Conservation (phyloP, 2,329 filamentous ascomycete genomes). For the Fusarium mangiferae region DNA sequence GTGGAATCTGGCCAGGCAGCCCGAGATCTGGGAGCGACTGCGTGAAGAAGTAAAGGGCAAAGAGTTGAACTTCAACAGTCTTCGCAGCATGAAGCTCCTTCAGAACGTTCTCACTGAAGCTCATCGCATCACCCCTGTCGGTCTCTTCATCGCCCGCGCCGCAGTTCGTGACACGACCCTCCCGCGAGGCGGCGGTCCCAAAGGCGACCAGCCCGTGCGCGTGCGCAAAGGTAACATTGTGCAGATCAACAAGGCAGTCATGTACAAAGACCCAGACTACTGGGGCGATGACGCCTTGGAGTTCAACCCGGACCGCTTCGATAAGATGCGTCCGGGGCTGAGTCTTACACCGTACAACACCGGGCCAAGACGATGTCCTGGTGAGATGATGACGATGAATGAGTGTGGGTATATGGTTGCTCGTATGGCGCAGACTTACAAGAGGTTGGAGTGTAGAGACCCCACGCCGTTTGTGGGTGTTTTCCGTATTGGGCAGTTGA, state of each 20-base stretch:
- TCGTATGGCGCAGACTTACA: constrained; percentile 1
- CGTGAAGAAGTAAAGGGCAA: neutral
- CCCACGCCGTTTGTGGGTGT: neutral
- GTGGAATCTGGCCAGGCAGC: neutral
- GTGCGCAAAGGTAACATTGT: constrained; percentile 1
- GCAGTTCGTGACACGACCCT: constrained; percentile 1
- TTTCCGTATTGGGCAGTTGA: constrained; percentile 12
- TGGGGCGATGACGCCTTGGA: constrained; percentile 3
- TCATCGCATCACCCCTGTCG: constrained; percentile 1
- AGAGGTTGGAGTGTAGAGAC: neutral
- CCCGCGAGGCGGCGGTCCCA: neutral
- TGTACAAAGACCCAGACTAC: constrained; percentile 5
- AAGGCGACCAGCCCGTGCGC: neutral
- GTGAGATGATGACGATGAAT: constrained; percentile 5
- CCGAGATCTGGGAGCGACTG: neutral
- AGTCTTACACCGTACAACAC: neutral
- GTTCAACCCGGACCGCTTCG: neutral
- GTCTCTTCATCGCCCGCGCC: constrained; percentile 1
- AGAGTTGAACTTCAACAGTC: neutral
- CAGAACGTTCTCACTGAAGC: neutral
- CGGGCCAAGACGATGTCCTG: constrained; percentile 1
- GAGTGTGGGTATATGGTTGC: constrained; percentile 6
- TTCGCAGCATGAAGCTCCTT: neutral
- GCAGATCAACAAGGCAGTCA: constrained; percentile 7
- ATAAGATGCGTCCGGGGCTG: neutral